phyloP scores from a whole-genome alignment of 192 early-diverging fungal genomes.

The Backusella westeae region DNA sequence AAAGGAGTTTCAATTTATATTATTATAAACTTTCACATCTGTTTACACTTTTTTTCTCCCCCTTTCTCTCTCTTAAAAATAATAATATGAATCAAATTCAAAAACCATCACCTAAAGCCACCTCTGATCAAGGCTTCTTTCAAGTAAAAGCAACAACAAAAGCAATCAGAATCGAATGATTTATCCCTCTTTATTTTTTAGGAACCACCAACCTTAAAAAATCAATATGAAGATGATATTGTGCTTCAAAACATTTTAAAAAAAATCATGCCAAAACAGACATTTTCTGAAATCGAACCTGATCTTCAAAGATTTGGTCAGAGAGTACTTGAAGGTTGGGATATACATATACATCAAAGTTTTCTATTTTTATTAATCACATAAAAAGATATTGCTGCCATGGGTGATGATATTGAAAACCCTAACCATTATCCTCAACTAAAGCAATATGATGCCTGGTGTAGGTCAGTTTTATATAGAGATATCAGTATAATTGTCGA shows the following conservation, averaged over 20 bases:
- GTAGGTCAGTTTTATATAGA: conserved; percentile 29
- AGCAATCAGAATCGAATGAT: neutral
- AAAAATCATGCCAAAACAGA: conserved; percentile 44
- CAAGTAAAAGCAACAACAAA: conserved; percentile 18
- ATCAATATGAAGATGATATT: conserved; percentile 43
- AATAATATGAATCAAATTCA: neutral
- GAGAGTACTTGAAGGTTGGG: conserved; percentile 26
- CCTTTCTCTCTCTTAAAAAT: neutral
- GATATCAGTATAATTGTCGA: neutral
- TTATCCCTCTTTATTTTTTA: neutral
- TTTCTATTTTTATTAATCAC: no score
- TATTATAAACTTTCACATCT: neutral
- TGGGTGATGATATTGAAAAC: conserved; percentile 53
- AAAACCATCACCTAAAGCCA: conserved; percentile 13
- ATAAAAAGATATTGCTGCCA: conserved; percentile 43
- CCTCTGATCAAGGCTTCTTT: conserved; percentile 26
- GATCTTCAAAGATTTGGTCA: conserved; percentile 42
- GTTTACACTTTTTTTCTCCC: neutral
- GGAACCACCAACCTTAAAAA: conserved; percentile 26
- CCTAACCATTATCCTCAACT: conserved; percentile 55
- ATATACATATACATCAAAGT: neutral
- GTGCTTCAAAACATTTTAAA: conserved; percentile 48
- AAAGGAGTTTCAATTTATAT: neutral
- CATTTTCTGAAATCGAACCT: conserved; percentile 44
- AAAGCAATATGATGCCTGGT: conserved; percentile 70